Evolutionary conservation across 108 stramenopile species (phyloP), one percentile per base, ranked within the genome.

Genomic region (Schizochytrium sp.): DNA sequence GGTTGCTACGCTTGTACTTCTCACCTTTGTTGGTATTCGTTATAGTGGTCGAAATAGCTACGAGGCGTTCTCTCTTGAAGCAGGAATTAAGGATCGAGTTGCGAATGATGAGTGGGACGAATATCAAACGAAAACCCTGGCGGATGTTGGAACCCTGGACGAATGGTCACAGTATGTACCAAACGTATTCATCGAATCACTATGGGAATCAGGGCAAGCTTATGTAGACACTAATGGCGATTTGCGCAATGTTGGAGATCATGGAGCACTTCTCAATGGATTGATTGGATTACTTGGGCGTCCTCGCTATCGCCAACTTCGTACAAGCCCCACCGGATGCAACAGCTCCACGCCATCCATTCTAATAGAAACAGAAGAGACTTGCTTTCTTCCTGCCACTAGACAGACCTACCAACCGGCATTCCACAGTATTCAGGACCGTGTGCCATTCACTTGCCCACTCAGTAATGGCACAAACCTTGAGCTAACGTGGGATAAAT

Each of bases 1-100:
- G 76, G 28, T 83, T 17, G 5, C 55, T 28, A 55, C 55, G 10
- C 76, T 83, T 40, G 76, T 0, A 5, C 76, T 83, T 7, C 76
- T 83, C 15, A 83, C 76, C 45, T 38, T 28, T 5, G 45, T 83
- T 2, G 76, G 50, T 38, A 49, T 83, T 2, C 50, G 47, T 47
- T 83, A 83, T 53, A 83, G 76, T 53, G 76, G 76, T 53, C 53
- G 53, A 10, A 55, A 83, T 53, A 83, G 10, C 76, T 83, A 83
- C 76, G 76, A 83, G 47, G 5, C 76, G 76, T 83, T 83, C 28
- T 83, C 76, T 53, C 49, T 83, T 47, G 50, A 83, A 40, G 76
- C 76, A n/a, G 76, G 76, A n/a, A 83, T 83, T 10, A 55, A 55
- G 10, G 76, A 83, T 42, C 76, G 76, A 17, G 47, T 83, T 53